Percentiles rank a stretch among this genome's conserved stretches.
phyloP scores from a whole-genome alignment of 306 rosid species.

The Canavalia ensiformis region DNA sequence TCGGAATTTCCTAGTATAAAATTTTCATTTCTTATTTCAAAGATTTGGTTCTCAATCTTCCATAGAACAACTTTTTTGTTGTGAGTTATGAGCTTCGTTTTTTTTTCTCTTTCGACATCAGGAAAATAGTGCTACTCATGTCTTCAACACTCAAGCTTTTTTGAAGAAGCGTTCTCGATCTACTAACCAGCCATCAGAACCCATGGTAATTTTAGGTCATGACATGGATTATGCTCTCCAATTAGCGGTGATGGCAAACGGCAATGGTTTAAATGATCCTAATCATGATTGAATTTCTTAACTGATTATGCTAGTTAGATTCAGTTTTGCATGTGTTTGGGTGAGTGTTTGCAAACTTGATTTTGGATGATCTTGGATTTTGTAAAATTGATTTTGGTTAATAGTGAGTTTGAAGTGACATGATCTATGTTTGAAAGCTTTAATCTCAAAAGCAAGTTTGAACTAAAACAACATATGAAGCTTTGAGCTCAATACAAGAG shows the following conservation, averaged over 20 bases:
- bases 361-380: neutral
- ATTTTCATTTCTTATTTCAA: conserved; percentile 41
- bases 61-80: neutral
- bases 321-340: neutral
- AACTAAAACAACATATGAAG: neutral
- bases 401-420: neutral
- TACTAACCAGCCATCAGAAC: conserved; percentile 86
- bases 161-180: conserved; percentile 90
- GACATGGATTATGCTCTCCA: conserved; percentile 44
- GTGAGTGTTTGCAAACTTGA: neutral
- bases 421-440: conserved; percentile 2
- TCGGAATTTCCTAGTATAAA: conserved; percentile 92
- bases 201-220: conserved; percentile 76
- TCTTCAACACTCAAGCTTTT: conserved; percentile 91
- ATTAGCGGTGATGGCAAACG: conserved; percentile 35
- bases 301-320: conserved; percentile 37
- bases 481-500: neutral
- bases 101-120: conserved; percentile 50
- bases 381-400: conserved; percentile 13
- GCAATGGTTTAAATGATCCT: conserved; percentile 39
- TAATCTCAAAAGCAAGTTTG: neutral
- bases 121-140: conserved; percentile 83
- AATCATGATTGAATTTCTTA: conserved; percentile 32
- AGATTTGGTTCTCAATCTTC: conserved; percentile 45
- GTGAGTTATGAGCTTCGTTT: conserved; percentile 15